Base-by-base conservation (phyloP, 495 filamentous ascomycete genomes). In the Pyrenula aspistea region DNA sequence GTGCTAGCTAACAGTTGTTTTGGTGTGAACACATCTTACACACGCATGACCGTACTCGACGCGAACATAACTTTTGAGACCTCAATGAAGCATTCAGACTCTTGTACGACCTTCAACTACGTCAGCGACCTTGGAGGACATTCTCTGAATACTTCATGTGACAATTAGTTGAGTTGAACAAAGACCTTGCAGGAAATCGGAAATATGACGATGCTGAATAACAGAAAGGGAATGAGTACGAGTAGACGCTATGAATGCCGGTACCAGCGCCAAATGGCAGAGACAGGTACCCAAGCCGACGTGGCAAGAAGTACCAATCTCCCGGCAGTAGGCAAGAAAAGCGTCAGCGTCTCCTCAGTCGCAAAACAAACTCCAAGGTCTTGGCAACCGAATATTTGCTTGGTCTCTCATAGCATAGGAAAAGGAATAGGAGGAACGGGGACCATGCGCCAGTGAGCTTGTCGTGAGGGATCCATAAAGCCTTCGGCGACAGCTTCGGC, bases 401-500 rank as follows among this genome's bases (percentile, higher is more conserved):
- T n/a, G n/a, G n/a, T n/a, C n/a, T n/a, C n/a, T n/a, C n/a, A n/a
- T n/a, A n/a, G n/a, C n/a, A n/a, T n/a, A n/a, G n/a, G 8, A 42
- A 42, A 42, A 8, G 31, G 31, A 15, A 15, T 15, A 15, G 31
- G 31, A 8, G 4, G 31, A 42, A 15, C 8, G 31, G 31, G 8
- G 4, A 42, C 8, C 31, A 42, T 42, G 31, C 31, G 31, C 31
- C 31, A 42, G 31, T 42, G 31, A 15, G 4, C 15, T 4, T 42
- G 4, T 42, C 23, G 54, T 42, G 62, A 59, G 8, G 62, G 53
- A 51, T 56, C 58, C 22, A 55, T 59, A 11, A 63, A 61, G 22
- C 59, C 59, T 54, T 65, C 56, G 4, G 63, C 61, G 31, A 62
- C 61, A 57, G 66, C 63, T 53, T 63, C 62, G 19, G 65, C 57